These are phyloP conservation scores for Diaporthe sp. DNA, from an alignment of 2,329 filamentous ascomycete species.

Conservation along the genomic window DNA sequence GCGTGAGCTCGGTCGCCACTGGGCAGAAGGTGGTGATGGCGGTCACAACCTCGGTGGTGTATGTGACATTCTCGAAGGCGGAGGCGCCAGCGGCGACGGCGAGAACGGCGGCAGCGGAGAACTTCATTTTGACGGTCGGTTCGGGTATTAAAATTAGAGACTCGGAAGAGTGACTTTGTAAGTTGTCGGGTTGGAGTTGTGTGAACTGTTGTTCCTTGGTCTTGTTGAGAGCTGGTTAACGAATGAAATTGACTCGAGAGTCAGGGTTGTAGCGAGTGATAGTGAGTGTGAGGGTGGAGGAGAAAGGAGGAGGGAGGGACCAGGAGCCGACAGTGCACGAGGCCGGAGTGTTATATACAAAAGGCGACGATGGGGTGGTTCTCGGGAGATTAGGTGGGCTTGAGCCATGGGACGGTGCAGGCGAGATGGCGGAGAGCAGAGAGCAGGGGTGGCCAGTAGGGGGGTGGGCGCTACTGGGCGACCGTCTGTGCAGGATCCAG, in stretches of 20 bases:
- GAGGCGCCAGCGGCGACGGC: slow-evolving; percentile 65
- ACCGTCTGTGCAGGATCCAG: slow-evolving; percentile 39
- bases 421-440: slow-evolving; percentile 39
- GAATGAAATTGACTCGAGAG: slow-evolving; percentile 73
- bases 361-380: slow-evolving; percentile 38
- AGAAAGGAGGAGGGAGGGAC: slow-evolving; percentile 51
- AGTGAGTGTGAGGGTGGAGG: slow-evolving; percentile 64
- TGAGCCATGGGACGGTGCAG: slow-evolving; percentile 20
- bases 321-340: slow-evolving; percentile 55
- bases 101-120: slow-evolving; percentile 66
- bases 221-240: slow-evolving; percentile 54
- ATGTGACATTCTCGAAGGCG: slow-evolving; percentile 63
- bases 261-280: slow-evolving; percentile 60
- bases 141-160: slow-evolving; percentile 58
- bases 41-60: slow-evolving; percentile 77
- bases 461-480: slow-evolving; percentile 28
- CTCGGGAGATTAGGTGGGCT: slow-evolving; percentile 40
- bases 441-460: slow-evolving; percentile 43
- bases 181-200: slow-evolving; percentile 51
- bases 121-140: slow-evolving; percentile 75
- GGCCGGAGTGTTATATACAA: slow-evolving; percentile 63
- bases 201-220: slow-evolving; percentile 50
- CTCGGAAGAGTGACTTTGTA: slow-evolving; percentile 48
- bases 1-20: slow-evolving; percentile 59
- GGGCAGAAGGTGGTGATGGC: slow-evolving; percentile 82